phyloP scores from a whole-genome alignment of 2,329 filamentous ascomycete species.

The Cercospora janseana region DNA sequence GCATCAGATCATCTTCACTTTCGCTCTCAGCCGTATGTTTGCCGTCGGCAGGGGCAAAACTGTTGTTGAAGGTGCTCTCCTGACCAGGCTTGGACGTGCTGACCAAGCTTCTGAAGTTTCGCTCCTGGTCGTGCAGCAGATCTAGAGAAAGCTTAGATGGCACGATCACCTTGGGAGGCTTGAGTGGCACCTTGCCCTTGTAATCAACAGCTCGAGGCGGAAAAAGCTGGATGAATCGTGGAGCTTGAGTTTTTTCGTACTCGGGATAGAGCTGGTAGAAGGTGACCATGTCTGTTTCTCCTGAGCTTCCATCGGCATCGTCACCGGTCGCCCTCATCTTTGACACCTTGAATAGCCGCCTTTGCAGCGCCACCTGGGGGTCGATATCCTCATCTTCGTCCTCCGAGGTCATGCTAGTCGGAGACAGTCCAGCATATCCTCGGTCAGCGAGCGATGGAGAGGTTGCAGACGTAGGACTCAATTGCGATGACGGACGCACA shows the following conservation, averaged over 20 bases:
- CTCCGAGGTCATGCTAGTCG: constrained; percentile 24
- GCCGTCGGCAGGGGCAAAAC: constrained; percentile 53
- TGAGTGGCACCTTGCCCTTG: constrained; percentile 73
- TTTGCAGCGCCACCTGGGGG: constrained; percentile 28
- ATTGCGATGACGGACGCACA: constrained; percentile 14
- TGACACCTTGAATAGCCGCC: constrained; percentile 35
- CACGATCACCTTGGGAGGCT: constrained; percentile 75
- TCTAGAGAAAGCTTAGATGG: constrained; percentile 89
- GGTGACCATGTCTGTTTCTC: constrained; percentile 69
- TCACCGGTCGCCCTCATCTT: constrained; percentile 28
- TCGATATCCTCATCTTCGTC: constrained; percentile 33
- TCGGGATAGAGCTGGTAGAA: constrained; percentile 77
- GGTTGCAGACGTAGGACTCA: constrained; percentile 27
- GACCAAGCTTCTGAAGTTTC: constrained; percentile 72
- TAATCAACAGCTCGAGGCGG: constrained; percentile 76
- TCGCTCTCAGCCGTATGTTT: constrained; percentile 53
- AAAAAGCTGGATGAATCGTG: constrained; percentile 79
- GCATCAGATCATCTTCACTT: constrained; percentile 48
- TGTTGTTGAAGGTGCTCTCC: constrained; percentile 43
- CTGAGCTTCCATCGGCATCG: constrained; percentile 24
- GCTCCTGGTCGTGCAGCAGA: constrained; percentile 80
- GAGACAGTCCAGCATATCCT: constrained; percentile 27
- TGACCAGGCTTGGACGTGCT: constrained; percentile 46
- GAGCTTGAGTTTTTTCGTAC: constrained; percentile 71
- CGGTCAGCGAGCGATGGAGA: constrained; percentile 29